phyloP scores from a whole-genome alignment of 768 basidiomycete species.

The Lactarius indigo region DNA sequence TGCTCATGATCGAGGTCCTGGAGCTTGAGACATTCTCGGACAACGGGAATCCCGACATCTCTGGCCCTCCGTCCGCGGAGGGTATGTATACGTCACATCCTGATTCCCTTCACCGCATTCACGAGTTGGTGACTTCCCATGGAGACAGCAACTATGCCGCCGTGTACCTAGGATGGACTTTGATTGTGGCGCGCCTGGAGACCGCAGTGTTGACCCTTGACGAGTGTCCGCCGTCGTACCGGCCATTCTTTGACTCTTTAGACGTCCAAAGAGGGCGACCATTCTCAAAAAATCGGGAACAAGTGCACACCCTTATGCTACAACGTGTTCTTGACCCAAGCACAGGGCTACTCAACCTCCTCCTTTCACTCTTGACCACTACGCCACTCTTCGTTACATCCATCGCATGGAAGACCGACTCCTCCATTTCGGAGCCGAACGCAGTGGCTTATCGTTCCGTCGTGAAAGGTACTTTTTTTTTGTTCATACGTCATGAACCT shows the following conservation, averaged over 20 bases:
- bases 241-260: slow-evolving; percentile 51
- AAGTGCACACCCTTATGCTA: slow-evolving; percentile 53
- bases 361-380: slow-evolving; percentile 56
- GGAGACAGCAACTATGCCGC: slow-evolving; percentile 62
- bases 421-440: slow-evolving; percentile 70
- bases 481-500: background rate
- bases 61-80: slow-evolving; percentile 44
- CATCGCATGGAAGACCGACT: slow-evolving; percentile 63
- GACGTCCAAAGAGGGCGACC: slow-evolving; percentile 39
- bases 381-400: slow-evolving; percentile 78
- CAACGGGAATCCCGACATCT: slow-evolving; percentile 47
- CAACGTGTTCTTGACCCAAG: slow-evolving; percentile 54
- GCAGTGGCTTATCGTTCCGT: slow-evolving; percentile 77
- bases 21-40: slow-evolving; percentile 72
- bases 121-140: slow-evolving; percentile 60
- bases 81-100: slow-evolving; percentile 61
- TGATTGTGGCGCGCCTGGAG: slow-evolving; percentile 65
- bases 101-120: slow-evolving; percentile 58
- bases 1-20: slow-evolving; percentile 73
- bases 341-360: slow-evolving; percentile 55
- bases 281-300: slow-evolving; percentile 57
- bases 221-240: slow-evolving; percentile 53
- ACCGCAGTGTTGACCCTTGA: slow-evolving; percentile 43
- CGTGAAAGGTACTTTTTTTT: slow-evolving; percentile 61
- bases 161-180: slow-evolving; percentile 81